Evolutionary conservation across 768 basidiomycete species (phyloP).

Genomic region (Gymnopilus junonius): DNA sequence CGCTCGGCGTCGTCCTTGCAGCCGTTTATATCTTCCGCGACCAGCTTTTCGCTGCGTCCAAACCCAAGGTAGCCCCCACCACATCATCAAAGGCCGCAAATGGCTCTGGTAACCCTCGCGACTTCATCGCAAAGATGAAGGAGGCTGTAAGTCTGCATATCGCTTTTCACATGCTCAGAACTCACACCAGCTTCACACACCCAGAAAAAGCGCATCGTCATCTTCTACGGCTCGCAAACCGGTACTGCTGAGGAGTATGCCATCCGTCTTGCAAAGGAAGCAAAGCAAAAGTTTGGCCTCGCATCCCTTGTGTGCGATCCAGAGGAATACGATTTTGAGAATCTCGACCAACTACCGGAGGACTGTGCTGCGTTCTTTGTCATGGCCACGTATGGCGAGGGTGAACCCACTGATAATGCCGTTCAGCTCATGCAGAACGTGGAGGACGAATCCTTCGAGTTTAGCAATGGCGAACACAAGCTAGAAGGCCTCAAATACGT

Average conservation of each 20-base stretch:
- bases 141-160: slow-evolving; percentile 66
- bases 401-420: slow-evolving; percentile 98
- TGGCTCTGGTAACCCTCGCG: slow-evolving; percentile 86
- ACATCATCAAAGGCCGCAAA: slow-evolving; percentile 52
- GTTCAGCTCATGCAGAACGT: slow-evolving; percentile 93
- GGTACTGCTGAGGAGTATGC: slow-evolving; percentile 99
- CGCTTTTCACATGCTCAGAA: slow-evolving; percentile 3
- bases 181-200: slow-evolving; percentile 10
- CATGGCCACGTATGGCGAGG: slow-evolving; percentile 98
- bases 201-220: slow-evolving; percentile 95
- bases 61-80: slow-evolving; percentile 58
- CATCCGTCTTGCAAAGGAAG: slow-evolving; percentile 96
- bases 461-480: slow-evolving; percentile 75
- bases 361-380: slow-evolving; percentile 92
- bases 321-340: slow-evolving; percentile 98
- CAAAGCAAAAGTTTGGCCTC: slow-evolving; percentile 93
- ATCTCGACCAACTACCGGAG: slow-evolving; percentile 88
- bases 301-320: slow-evolving; percentile 97
- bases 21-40: slow-evolving; percentile 85
- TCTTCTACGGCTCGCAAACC: slow-evolving; percentile 98
- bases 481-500: slow-evolving; percentile 92
- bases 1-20: slow-evolving; percentile 75
- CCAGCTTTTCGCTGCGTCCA: slow-evolving; percentile 71
- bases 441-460: slow-evolving; percentile 85
- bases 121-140: slow-evolving; percentile 95